A percentile compares a stretch with the other conserved stretches of the same genome.
Evolutionary conservation across 345 rosid species (phyloP).

Genomic region (Streptanthus diversifolius): DNA sequence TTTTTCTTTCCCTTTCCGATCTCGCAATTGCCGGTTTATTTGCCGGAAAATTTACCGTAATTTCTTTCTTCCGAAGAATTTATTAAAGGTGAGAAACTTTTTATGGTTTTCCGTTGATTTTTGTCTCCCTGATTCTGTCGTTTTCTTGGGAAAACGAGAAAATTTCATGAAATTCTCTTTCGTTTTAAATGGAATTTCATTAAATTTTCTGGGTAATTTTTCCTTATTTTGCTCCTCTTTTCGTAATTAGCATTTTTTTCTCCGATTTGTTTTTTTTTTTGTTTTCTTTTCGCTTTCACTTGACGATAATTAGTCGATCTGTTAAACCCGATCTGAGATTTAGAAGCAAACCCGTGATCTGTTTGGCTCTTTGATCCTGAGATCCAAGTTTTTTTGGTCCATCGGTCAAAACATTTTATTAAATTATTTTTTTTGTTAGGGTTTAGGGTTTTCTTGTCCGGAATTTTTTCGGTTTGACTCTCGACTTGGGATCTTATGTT

Average conservation of each 20-base stretch:
- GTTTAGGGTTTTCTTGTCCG: conserved; percentile 22
- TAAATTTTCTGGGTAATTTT: neutral
- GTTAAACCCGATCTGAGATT: conserved; percentile 28
- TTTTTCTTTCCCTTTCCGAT: conserved; percentile 19
- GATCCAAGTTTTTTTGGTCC: neutral
- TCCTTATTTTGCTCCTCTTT: neutral
- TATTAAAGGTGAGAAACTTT: conserved; percentile 1
- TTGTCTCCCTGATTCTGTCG: neutral
- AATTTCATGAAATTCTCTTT: neutral
- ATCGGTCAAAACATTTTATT: neutral
- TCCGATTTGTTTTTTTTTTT: too few relatives aligned
- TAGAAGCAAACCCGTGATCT: conserved; percentile 3
- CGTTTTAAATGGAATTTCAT: neutral
- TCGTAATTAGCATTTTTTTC: too few relatives aligned
- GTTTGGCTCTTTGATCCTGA: neutral
- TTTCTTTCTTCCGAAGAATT: neutral
- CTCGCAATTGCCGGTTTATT: conserved; percentile 39
- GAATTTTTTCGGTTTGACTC: neutral
- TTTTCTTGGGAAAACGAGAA: neutral
- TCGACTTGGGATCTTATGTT: neutral
- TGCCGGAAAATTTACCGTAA: conserved; percentile 13
- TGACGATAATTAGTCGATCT: conserved; percentile 12
- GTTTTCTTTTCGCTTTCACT: neutral
- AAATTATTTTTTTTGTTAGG: neutral
- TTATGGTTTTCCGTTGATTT: neutral